phyloP scores from a whole-genome alignment of 108 stramenopile genomes.

The Cylindrotheca closterium region DNA sequence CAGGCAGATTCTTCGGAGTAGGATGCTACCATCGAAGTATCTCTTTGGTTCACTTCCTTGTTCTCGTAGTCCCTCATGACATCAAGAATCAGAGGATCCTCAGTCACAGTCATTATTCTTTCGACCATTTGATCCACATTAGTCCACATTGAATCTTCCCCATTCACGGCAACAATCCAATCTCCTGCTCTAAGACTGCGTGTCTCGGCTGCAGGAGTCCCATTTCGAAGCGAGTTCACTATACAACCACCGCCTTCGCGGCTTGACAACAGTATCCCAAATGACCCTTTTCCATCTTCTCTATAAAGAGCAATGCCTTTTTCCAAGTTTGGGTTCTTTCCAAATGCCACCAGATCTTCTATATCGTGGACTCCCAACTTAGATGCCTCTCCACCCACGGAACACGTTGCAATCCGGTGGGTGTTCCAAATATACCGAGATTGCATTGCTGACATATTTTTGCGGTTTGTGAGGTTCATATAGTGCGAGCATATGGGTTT shows the following conservation, averaged over 20 bases:
- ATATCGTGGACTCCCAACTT: conserved; percentile 74
- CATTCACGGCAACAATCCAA: conserved; percentile 57
- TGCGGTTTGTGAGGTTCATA: conserved; percentile 54
- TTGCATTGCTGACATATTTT: conserved; percentile 34
- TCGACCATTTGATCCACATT: conserved; percentile 20
- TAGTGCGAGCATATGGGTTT: conserved; percentile 66
- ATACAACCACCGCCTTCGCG: conserved; percentile 24
- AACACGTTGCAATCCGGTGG: conserved; percentile 40
- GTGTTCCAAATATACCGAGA: conserved; percentile 39
- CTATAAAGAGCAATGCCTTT: conserved; percentile 64
- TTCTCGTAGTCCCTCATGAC: conserved; percentile 19
- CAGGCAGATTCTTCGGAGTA: conserved; percentile 68
- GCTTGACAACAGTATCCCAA: conserved; percentile 41
- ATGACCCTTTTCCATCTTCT: conserved; percentile 29
- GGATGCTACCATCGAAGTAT: conserved; percentile 4
- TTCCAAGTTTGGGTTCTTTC: conserved; percentile 49
- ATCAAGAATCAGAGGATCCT: conserved; percentile 56
- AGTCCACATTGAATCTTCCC: conserved; percentile 25
- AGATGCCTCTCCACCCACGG: conserved; percentile 59
- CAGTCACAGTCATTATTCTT: conserved; percentile 9
- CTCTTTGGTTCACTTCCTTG: background rate
- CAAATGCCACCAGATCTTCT: conserved; percentile 77
- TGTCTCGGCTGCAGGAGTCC: conserved; percentile 27
- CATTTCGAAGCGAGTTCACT: conserved; percentile 20
- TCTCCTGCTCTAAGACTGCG: conserved; percentile 49